Conservation (phyloP, 1,284 basidiomycete genomes). For the Boletus sp. region DNA sequence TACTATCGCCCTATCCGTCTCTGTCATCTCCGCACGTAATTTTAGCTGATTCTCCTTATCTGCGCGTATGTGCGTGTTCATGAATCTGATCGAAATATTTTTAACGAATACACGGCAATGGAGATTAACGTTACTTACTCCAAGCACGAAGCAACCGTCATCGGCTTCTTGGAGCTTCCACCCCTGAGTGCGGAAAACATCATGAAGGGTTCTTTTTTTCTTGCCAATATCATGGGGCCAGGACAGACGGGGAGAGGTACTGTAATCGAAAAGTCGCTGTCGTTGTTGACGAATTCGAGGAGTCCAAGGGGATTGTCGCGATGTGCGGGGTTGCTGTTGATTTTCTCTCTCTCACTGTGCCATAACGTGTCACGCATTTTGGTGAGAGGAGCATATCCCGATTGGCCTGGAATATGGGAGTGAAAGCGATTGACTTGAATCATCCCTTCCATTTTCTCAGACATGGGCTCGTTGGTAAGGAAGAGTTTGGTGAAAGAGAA, state of each 20-base stretch:
- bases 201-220: neutral
- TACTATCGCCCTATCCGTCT: neutral
- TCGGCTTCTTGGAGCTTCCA: neutral
- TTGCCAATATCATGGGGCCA: neutral
- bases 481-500: constrained; percentile 15
- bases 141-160: neutral
- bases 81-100: neutral
- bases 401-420: constrained; percentile 15
- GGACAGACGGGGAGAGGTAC: neutral
- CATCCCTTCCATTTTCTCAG: constrained; percentile 22
- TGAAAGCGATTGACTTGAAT: constrained; percentile 24
- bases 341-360: neutral
- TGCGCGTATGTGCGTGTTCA: neutral
- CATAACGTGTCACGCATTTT: neutral
- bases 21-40: neutral
- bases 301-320: neutral
- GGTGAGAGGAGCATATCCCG: constrained; percentile 14
- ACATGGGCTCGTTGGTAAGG: constrained; percentile 4
- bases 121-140: neutral
- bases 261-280: neutral
- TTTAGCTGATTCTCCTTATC: neutral
- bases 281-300: neutral
- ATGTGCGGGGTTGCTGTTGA: neutral
- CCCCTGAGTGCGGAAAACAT: neutral
- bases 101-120: neutral